Conservation (phyloP, 2,329 filamentous ascomycete species). For the Epichloe amarillans region DNA sequence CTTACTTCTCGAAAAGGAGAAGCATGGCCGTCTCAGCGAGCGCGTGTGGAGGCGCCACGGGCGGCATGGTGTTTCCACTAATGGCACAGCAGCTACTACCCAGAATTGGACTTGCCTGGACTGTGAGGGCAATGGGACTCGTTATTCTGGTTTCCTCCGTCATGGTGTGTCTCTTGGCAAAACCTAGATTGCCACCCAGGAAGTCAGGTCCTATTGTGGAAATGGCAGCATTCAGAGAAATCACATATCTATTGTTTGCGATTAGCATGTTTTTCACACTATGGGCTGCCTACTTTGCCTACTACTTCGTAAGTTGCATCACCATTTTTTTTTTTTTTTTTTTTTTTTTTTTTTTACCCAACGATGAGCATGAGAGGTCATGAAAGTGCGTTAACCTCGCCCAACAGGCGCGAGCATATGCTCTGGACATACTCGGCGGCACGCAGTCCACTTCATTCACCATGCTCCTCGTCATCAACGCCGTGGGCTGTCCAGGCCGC, state of each 20-base stretch:
- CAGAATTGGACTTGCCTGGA: constrained; percentile 50
- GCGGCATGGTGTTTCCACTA: constrained; percentile 50
- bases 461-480: constrained; percentile 47
- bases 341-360: too few species aligned
- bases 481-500: constrained; percentile 41
- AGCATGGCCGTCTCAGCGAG: constrained; percentile 46
- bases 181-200: constrained; percentile 33
- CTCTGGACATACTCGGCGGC: constrained; percentile 29
- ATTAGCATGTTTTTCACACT: constrained; percentile 26
- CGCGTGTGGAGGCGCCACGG: constrained; percentile 46
- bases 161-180: constrained; percentile 27
- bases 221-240: constrained; percentile 34
- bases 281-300: constrained; percentile 37
- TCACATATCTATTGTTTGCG: constrained; percentile 25
- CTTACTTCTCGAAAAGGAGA: constrained; percentile 47
- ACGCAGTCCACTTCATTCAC: constrained; percentile 38
- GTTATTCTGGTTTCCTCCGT: constrained; percentile 36
- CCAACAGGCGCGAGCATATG: constrained; percentile 23
- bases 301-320: constrained; percentile 26
- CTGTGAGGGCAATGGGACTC: constrained; percentile 47
- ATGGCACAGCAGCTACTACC: constrained; percentile 43
- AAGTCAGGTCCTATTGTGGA: constrained; percentile 38
- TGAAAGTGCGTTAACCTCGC: too few species aligned
- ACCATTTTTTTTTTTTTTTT: too few species aligned
- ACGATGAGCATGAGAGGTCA: too few species aligned